Conservation (phyloP, 495 filamentous ascomycete species). For the Neurospora sp. region DNA sequence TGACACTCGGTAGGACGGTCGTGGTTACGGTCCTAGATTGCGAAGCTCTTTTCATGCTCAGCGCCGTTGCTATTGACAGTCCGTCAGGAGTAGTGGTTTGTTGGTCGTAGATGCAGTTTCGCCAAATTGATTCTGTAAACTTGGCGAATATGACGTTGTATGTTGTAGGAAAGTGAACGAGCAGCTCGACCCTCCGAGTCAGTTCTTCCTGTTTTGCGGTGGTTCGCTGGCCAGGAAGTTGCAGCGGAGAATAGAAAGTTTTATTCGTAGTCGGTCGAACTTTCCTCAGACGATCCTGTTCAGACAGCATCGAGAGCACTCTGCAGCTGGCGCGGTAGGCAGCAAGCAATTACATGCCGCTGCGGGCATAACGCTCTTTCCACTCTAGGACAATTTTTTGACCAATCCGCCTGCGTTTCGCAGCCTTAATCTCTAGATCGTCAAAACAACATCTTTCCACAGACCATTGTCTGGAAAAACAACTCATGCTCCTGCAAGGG, state of each 20-base stretch:
- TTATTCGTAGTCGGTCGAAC: not conserved
- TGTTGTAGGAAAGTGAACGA: not conserved
- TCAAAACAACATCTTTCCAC: not conserved
- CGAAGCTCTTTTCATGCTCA: not conserved
- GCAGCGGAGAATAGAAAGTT: not conserved
- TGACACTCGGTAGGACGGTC: not conserved
- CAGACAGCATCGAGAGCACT: not conserved
- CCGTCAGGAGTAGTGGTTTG: not conserved
- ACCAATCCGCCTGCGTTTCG: not conserved
- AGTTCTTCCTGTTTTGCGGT: not conserved
- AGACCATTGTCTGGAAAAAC: no score
- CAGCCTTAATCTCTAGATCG: not conserved
- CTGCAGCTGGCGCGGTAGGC: not conserved
- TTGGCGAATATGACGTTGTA: not conserved
- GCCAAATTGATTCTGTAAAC: not conserved
- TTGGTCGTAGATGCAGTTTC: not conserved
- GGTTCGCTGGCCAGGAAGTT: not conserved
- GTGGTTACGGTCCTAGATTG: not conserved
- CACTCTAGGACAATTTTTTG: not conserved
- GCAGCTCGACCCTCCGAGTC: not conserved
- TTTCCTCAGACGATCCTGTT: not conserved
- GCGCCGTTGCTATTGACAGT: not conserved
- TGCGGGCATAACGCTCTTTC: not conserved
- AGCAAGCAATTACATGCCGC: not conserved
- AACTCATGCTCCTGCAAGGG: no score